A percentile compares a stretch with the other conserved stretches of the same genome.
These are phyloP conservation scores for Neurospora sp. DNA, from an alignment of 495 filamentous ascomycete genomes.

Conservation along the genomic window DNA sequence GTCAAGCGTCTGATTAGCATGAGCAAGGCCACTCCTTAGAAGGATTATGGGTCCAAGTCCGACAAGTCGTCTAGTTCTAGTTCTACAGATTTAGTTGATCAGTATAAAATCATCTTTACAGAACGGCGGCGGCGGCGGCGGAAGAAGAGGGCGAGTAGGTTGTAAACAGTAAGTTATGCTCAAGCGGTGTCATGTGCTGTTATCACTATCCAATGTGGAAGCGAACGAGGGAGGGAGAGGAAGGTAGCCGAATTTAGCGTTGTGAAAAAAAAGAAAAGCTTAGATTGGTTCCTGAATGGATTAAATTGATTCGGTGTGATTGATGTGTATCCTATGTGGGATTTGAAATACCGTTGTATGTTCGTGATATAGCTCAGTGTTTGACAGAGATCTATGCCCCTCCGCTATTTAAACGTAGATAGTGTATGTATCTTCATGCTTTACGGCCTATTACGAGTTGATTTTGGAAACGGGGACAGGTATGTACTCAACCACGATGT, in stretches of 20 bases:
- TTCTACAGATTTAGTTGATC: background rate
- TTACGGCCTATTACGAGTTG: no score
- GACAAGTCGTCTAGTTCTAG: background rate
- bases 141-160: background rate
- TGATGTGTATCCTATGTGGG: no score
- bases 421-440: no score
- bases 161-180: background rate
- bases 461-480: no score
- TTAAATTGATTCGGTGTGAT: no score
- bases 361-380: no score
- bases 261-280: background rate
- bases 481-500: no score
- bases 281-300: background rate
- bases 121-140: background rate
- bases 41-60: background rate
- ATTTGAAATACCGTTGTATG: no score
- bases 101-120: background rate
- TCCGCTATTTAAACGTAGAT: no score
- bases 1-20: constrained; percentile 87
- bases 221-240: background rate
- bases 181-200: background rate
- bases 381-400: no score
- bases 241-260: background rate
- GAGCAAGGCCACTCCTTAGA: constrained; percentile 63
- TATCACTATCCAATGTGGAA: background rate